Evolutionary conservation across 225 moss, liverwort and hornwort genomes (phyloP).

Genomic region (Lunularia cruciata): DNA sequence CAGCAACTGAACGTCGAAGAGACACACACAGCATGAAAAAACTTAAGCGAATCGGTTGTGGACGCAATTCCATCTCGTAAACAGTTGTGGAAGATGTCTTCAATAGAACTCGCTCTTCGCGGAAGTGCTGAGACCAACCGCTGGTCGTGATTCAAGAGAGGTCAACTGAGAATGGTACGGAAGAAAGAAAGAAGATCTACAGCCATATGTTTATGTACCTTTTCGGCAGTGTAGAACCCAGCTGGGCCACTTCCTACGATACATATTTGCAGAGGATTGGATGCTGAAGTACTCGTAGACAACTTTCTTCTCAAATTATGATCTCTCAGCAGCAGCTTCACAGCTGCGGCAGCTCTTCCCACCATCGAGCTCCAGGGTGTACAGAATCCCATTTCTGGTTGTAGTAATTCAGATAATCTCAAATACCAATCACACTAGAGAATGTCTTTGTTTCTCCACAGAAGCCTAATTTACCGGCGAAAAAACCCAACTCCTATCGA

Average conservation of each 20-base stretch:
- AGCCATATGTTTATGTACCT: conserved; percentile 48
- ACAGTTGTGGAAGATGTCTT: too few species aligned
- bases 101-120: background rate
- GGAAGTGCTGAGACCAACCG: background rate
- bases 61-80: too few species aligned
- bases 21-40: background rate
- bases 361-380: background rate
- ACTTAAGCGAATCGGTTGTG: background rate
- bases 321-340: conserved; percentile 17
- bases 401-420: too few species aligned
- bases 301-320: conserved; percentile 17
- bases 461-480: too few species aligned
- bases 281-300: conserved; percentile 20
- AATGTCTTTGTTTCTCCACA: too few species aligned
- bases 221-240: conserved; percentile 96
- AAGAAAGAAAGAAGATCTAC: background rate
- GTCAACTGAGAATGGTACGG: background rate
- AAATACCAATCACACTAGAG: too few species aligned
- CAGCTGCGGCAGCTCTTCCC: conserved; percentile 9
- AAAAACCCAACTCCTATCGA: too few species aligned
- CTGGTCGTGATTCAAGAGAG: background rate
- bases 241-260: conserved; percentile 96
- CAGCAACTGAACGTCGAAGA: conserved; percentile 56
- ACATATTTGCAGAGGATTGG: conserved; percentile 66
- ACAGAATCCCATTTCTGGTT: too few species aligned